Percentiles rank a stretch among this genome's conserved stretches.
Conservation (phyloP, 805 yeast species). For the Schwanniomyces occidentalis region DNA sequence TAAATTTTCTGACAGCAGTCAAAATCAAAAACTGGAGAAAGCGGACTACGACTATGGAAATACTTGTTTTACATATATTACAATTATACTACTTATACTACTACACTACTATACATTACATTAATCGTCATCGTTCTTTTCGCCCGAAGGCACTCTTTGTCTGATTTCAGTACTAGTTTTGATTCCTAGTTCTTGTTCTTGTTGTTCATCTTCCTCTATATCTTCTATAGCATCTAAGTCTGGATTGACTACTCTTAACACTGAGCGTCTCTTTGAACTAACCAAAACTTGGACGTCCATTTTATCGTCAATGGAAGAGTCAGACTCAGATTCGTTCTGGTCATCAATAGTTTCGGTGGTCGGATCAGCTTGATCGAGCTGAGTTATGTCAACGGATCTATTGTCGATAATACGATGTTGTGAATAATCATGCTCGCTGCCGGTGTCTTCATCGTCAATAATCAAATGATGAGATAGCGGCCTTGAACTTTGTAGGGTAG, state of each 20-base stretch:
- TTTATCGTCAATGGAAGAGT: conserved; percentile 44
- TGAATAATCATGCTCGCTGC: neutral
- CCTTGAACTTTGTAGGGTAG: neutral
- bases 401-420: neutral
- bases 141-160: conserved; percentile 19
- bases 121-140: conserved; percentile 5
- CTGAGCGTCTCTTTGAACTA: conserved; percentile 61
- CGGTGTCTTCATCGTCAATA: conserved; percentile 1
- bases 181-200: too few relatives aligned
- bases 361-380: neutral
- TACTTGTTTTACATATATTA: too few relatives aligned
- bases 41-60: too few relatives aligned
- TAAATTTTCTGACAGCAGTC: too few relatives aligned
- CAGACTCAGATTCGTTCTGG: conserved; percentile 19
- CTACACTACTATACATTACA: too few relatives aligned
- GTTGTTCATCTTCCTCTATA: too few relatives aligned
- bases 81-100: conserved; percentile 5
- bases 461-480: conserved; percentile 3
- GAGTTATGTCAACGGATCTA: conserved; percentile 7
- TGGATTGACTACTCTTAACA: conserved; percentile 66
- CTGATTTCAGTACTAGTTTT: conserved; percentile 9
- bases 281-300: conserved; percentile 74
- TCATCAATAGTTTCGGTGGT: neutral
- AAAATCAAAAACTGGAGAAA: too few relatives aligned
- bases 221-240: conserved; percentile 13